phyloP scores from a whole-genome alignment of 768 basidiomycete genomes.

The Solioccasus polychromus region DNA sequence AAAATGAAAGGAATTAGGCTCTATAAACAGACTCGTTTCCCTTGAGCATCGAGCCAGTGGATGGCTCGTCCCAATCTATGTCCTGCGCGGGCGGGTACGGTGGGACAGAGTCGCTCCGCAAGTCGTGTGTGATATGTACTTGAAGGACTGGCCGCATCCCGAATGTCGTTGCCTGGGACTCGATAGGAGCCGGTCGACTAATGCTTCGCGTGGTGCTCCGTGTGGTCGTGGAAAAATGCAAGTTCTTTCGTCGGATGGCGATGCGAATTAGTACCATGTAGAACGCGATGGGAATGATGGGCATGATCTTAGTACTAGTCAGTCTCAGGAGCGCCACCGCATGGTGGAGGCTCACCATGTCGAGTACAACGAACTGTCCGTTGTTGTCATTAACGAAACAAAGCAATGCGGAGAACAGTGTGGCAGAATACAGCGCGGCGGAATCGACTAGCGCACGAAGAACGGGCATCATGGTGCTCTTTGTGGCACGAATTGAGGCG shows the following conservation, averaged over 20 bases:
- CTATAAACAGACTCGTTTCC: too few species aligned
- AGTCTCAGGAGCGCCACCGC: not conserved
- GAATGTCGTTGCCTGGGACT: not conserved
- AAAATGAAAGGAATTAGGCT: too few species aligned
- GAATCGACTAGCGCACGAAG: not conserved
- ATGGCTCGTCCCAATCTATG: too few species aligned
- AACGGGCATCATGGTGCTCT: not conserved
- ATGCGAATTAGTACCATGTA: not conserved
- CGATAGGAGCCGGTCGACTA: not conserved
- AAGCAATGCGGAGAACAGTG: not conserved
- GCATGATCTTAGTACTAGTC: not conserved
- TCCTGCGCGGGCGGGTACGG: too few species aligned
- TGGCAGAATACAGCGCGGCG: not conserved
- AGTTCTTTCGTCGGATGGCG: not conserved
- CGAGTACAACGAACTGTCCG: not conserved
- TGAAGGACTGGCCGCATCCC: too few species aligned
- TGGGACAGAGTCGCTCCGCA: too few species aligned
- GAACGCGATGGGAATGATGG: not conserved
- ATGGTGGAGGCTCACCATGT: not conserved
- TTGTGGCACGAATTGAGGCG: not conserved
- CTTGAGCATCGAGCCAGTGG: too few species aligned
- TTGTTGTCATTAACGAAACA: constrained; percentile 1
- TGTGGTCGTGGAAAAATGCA: not conserved
- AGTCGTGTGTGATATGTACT: too few species aligned
- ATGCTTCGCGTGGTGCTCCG: not conserved